Evolutionary conservation across 768 basidiomycete species (phyloP), one percentile per base, ranked within the genome.

Genomic region (Tulasnella sp.): DNA sequence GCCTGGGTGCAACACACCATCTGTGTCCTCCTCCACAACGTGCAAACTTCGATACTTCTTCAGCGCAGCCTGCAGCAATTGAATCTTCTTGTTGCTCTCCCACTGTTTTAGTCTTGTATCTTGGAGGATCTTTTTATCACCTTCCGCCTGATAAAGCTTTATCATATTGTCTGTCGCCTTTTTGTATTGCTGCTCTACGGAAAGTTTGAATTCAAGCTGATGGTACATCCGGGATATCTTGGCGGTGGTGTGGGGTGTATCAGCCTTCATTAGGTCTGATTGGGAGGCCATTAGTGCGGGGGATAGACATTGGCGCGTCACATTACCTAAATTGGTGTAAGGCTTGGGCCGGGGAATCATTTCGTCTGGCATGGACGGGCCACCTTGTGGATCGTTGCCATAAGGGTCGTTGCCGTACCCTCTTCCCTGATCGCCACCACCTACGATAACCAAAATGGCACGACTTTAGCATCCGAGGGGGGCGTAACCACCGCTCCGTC

Each of bases 121-220:
- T 11, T 80, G 82, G 65, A 86, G 80, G 41, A 92, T 86, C 68
- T 89, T 90, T 78, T 94, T 94, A 74, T 99, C 96, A 53, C 93
- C 94, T 65, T 99, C 96, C 4, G 86, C 88, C 65, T 90, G 83
- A 69, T 97, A 97, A 31, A 97, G 77, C 70, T 87, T 93, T 35
- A 84, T 87, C 96, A 99, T 99, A 75, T 97, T 97, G 72, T 98
- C 93, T 62, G 97, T 96, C 39, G 96, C 96, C 68, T 84, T 79
- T 75, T 93, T 94, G 75, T 97, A 97, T 72, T 98, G 92, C 73
- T 86, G 80, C 71, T 99, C 96, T 62, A 99, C 90, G 69, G 94
- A 89, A 55, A 97, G 82, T 73, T 99, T 99, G 80, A 97, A 99
- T 71, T 98, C 93, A 61, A 99, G 83, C 70, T 97, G 93, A 70